phyloP scores from a whole-genome alignment of 208 protist species.

The Trypanosoma mega region DNA sequence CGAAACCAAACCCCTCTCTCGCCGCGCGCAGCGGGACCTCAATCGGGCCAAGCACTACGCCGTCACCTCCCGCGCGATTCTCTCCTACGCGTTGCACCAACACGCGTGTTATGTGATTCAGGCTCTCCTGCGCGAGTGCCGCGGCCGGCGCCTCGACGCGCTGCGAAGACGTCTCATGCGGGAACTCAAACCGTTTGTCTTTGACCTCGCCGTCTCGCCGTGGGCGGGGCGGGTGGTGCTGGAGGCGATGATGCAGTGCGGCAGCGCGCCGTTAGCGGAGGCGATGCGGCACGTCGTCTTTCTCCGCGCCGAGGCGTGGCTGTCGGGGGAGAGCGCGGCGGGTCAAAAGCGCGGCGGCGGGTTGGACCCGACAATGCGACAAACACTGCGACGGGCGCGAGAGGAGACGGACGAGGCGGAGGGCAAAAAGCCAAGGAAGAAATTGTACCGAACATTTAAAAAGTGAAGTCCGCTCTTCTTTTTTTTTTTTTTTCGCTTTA shows the following conservation, averaged over 20 bases:
- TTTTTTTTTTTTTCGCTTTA: conserved; percentile 7
- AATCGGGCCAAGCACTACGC: conserved; percentile 70
- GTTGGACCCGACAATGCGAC: conserved; percentile 67
- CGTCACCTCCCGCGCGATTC: conserved; percentile 53
- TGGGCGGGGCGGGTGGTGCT: conserved; percentile 88
- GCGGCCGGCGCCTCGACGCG: conserved; percentile 51
- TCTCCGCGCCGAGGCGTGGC: conserved; percentile 80
- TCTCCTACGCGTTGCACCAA: conserved; percentile 75
- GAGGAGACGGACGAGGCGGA: conserved; percentile 41
- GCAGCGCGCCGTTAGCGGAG: conserved; percentile 58
- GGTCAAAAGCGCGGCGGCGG: conserved; percentile 44
- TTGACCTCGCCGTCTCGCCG: conserved; percentile 76
- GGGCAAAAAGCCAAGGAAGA: conserved; percentile 33
- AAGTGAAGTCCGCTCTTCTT: conserved; percentile 36
- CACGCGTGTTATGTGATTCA: conserved; percentile 85
- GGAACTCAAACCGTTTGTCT: conserved; percentile 85
- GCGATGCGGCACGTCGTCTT: conserved; percentile 86
- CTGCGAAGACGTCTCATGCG: conserved; percentile 76
- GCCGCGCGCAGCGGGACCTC: conserved; percentile 54
- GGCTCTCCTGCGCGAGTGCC: conserved; percentile 70
- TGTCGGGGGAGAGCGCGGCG: conserved; percentile 57
- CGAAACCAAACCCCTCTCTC: conserved; percentile 26
- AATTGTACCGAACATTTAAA: conserved; percentile 70
- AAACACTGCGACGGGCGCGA: conserved; percentile 70
- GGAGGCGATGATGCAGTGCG: conserved; percentile 71